A percentile compares a stretch with the other conserved stretches of the same genome.
These are phyloP conservation scores for Penicillium parvum DNA, from an alignment of 495 filamentous ascomycete genomes.

Conservation along the genomic window DNA sequence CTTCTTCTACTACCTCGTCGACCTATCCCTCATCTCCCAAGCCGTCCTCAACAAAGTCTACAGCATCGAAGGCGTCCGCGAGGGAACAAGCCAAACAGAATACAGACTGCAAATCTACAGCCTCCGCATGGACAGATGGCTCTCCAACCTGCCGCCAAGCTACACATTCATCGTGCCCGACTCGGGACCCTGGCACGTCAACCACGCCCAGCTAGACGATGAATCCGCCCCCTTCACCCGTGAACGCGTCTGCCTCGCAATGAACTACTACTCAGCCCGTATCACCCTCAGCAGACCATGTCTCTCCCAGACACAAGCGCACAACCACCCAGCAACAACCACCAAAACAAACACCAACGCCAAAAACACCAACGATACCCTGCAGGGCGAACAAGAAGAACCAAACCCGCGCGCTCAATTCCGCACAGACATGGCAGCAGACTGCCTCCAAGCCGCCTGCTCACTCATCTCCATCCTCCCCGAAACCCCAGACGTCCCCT, in stretches of 20 bases:
- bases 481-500: conserved; percentile 27
- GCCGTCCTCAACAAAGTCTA: conserved; percentile 52
- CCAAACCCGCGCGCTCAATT: conserved; percentile 34
- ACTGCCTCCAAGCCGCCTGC: conserved; percentile 54
- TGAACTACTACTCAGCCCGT: conserved; percentile 52
- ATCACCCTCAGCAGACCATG: conserved; percentile 59
- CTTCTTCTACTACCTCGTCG: conserved; percentile 43
- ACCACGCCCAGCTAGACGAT: conserved; percentile 13
- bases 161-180: conserved; percentile 43
- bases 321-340: too few species aligned
- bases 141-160: conserved; percentile 36
- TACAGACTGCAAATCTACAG: conserved; percentile 43
- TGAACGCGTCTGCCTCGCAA: conserved; percentile 40
- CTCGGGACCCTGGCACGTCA: conserved; percentile 16
- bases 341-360: too few species aligned
- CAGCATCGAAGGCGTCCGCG: conserved; percentile 47
- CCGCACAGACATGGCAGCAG: conserved; percentile 45
- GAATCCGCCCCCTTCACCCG: conserved; percentile 10
- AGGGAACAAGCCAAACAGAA: conserved; percentile 49
- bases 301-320: conserved; percentile 28
- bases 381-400: too few species aligned
- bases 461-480: conserved; percentile 50
- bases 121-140: conserved; percentile 49
- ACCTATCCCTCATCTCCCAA: conserved; percentile 48
- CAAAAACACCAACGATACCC: too few species aligned